These are phyloP conservation scores for Arabidopsis thaliana DNA, from an alignment of 345 rosid species.

Conservation along the genomic window TAIR10.1 NC_003071.7:1359001-1359500, in stretches of 20 bases:
- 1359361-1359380: no score
- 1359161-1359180: neutral
- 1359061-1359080: slow-evolving; percentile 25
- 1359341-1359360: no score
- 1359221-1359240: neutral
- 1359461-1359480: no score
- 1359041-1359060: slow-evolving; percentile 34
- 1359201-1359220: slow-evolving; percentile 14
- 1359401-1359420: no score
- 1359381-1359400: no score
- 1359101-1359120: neutral
- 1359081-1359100: slow-evolving; percentile 1
- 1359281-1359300: no score
- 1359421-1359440: no score
- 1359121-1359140: neutral
- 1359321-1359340: no score
- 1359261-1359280: neutral
- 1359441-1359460: no score
- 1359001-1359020: slow-evolving; percentile 23
- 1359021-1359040: slow-evolving; percentile 29
- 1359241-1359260: neutral
- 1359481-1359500: no score
- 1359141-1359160: slow-evolving; percentile 18
- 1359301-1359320: no score
- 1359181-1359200: slow-evolving; percentile 9